Evolutionary conservation across 2,329 filamentous ascomycete species (phyloP).

Genomic region (Ceratocystis smalleyi): DNA sequence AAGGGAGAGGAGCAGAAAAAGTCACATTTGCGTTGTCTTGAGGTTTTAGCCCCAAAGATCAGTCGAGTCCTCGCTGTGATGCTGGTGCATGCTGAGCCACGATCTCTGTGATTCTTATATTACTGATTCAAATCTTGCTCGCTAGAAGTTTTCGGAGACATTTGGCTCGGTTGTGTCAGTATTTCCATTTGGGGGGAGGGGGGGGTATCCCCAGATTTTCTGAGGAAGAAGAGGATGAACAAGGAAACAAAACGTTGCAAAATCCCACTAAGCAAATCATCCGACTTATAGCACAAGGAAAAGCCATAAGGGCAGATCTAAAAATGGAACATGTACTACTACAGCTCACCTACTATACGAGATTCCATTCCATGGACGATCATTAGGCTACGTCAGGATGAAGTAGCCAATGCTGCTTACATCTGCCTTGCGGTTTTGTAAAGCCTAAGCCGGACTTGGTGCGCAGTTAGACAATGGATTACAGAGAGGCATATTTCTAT

Average conservation of each 20-base stretch:
- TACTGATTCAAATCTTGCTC: not conserved
- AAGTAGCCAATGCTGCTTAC: not conserved
- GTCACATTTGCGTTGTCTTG: no score
- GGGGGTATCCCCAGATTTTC: not conserved
- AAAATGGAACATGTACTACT: not conserved
- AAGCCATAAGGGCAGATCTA: not conserved
- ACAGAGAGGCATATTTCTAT: no score
- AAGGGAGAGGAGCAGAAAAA: no score
- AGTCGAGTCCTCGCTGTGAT: no score
- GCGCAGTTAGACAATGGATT: not conserved
- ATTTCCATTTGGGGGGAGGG: not conserved
- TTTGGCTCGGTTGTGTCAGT: not conserved
- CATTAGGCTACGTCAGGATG: not conserved
- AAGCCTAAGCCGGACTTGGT: not conserved
- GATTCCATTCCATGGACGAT: not conserved
- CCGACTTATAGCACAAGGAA: not conserved
- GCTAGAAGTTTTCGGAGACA: not conserved
- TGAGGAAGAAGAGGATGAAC: not conserved
- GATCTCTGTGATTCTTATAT: not conserved
- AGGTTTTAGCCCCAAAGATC: no score
- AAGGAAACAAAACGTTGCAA: not conserved
- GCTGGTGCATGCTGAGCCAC: not conserved
- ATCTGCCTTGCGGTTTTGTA: not conserved
- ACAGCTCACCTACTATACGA: not conserved
- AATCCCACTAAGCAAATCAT: not conserved